Evolutionary conservation across 768 basidiomycete genomes (phyloP).

Genomic region (Phylloporus arenicola): DNA sequence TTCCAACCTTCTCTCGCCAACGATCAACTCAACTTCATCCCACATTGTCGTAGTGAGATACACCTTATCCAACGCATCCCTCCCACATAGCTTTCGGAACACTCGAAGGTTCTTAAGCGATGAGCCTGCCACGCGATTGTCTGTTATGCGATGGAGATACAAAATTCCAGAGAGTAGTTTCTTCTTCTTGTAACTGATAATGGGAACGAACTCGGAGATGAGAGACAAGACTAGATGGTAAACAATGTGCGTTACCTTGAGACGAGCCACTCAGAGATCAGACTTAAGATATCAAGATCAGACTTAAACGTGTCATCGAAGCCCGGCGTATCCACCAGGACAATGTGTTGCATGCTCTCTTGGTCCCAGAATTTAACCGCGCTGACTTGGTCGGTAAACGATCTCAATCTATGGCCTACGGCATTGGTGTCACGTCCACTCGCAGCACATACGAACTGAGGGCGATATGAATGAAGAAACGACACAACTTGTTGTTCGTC

Average conservation of each 20-base stretch:
- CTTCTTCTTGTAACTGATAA: constrained; percentile 5
- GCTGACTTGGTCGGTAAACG: constrained; percentile 1
- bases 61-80: constrained; percentile 23
- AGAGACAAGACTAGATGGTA: not conserved
- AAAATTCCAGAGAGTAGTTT: constrained; percentile 31
- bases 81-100: constrained; percentile 25
- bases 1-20: constrained; percentile 16
- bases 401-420: constrained; percentile 6
- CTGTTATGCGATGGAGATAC: constrained; percentile 38
- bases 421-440: not conserved
- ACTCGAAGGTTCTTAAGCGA: constrained; percentile 30
- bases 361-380: constrained; percentile 6
- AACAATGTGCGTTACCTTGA: not conserved
- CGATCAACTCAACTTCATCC: constrained; percentile 22
- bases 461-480: not conserved
- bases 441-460: constrained; percentile 9
- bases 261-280: not conserved
- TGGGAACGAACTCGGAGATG: not conserved
- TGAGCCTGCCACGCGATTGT: constrained; percentile 32
- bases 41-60: constrained; percentile 37
- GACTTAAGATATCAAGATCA: constrained; percentile 11
- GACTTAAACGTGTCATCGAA: constrained; percentile 17
- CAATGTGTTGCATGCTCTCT: not conserved
- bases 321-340: constrained; percentile 22
- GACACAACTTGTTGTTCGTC: not conserved